A percentile compares a stretch with the other conserved stretches of the same genome.
phyloP scores from a whole-genome alignment of 345 rosid genomes.

The Eutrema heterophyllum region DNA sequence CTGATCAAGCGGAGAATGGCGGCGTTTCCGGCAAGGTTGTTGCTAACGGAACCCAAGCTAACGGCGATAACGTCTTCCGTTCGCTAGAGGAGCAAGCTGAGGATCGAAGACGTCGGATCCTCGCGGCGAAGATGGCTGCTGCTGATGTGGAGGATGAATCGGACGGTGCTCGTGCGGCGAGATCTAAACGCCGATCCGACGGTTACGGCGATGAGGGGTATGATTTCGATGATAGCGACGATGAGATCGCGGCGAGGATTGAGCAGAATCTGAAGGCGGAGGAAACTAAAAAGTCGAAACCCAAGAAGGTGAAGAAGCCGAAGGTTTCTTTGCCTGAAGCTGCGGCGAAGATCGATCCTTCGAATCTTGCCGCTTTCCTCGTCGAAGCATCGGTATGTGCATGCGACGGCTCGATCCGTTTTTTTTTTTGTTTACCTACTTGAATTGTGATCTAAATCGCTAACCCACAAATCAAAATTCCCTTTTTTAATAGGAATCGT shows the following conservation, averaged over 20 bases:
- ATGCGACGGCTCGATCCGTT: constrained; percentile 6
- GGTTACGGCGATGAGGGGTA: constrained; percentile 31
- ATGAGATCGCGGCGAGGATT: constrained; percentile 27
- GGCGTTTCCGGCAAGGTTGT: too few relatives aligned
- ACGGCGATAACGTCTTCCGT: constrained; percentile 41
- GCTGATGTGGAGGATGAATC: constrained; percentile 9
- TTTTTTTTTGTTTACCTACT: not conserved
- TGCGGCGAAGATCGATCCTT: constrained; percentile 51
- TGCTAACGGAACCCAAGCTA: not conserved
- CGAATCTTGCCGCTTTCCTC: constrained; percentile 53
- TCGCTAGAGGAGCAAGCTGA: constrained; percentile 48
- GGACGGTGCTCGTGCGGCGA: not conserved
- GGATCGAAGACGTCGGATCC: constrained; percentile 42
- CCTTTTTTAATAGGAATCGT: constrained; percentile 37
- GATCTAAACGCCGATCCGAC: constrained; percentile 38
- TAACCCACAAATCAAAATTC: not conserved
- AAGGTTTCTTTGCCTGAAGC: constrained; percentile 65
- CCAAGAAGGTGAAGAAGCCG: constrained; percentile 66
- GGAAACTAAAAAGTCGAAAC: constrained; percentile 40
- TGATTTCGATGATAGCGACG: constrained; percentile 40
- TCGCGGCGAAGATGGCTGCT: constrained; percentile 35
- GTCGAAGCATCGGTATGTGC: constrained; percentile 39
- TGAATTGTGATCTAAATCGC: not conserved
- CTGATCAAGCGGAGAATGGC: not conserved
- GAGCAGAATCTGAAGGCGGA: constrained; percentile 31